A percentile compares a stretch with the other conserved stretches of the same genome.
Conservation (phyloP, 1,284 basidiomycete species). For the Heterobasidion occidentale region DNA sequence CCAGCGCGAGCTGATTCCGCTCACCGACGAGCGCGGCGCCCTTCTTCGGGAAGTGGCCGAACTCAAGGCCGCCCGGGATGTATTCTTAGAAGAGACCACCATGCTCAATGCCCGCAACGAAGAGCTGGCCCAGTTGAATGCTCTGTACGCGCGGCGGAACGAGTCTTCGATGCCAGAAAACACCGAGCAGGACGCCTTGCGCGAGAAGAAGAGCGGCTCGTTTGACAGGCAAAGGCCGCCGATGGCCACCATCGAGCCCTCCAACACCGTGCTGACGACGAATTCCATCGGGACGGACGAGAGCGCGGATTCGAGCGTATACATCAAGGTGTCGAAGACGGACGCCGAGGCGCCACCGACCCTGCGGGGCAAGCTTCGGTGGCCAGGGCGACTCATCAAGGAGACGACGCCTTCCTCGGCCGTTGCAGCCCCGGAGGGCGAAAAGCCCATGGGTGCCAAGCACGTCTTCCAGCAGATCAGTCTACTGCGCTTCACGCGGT, state of each 20-base stretch:
- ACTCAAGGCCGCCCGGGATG: constrained; percentile 79
- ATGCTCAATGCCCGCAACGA: constrained; percentile 89
- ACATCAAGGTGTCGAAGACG: constrained; percentile 22
- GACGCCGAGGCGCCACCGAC: constrained; percentile 30
- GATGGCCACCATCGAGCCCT: constrained; percentile 1
- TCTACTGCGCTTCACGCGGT: constrained; percentile 83
- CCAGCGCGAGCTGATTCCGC: constrained; percentile 76
- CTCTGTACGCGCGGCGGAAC: constrained; percentile 71
- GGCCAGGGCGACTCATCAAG: constrained; percentile 37
- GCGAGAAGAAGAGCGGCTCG: constrained; percentile 25
- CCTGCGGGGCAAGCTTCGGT: constrained; percentile 49
- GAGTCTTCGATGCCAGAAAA: constrained; percentile 34
- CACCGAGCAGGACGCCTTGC: constrained; percentile 3
- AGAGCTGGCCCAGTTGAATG: constrained; percentile 81
- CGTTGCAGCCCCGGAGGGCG: constrained; percentile 4
- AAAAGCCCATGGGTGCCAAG: constrained; percentile 42
- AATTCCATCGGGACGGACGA: constrained; percentile 20
- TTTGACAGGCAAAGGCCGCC: constrained; percentile 22
- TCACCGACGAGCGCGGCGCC: constrained; percentile 76
- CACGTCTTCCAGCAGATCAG: constrained; percentile 91
- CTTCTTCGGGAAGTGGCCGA: constrained; percentile 82
- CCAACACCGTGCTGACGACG: constrained; percentile 5
- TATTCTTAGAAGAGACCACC: constrained; percentile 86
- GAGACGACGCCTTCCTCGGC: constrained; percentile 6
- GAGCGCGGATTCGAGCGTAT: constrained; percentile 17